phyloP scores from a whole-genome alignment of 2,329 filamentous ascomycete species.

The Teratosphaeria epicoccoides region DNA sequence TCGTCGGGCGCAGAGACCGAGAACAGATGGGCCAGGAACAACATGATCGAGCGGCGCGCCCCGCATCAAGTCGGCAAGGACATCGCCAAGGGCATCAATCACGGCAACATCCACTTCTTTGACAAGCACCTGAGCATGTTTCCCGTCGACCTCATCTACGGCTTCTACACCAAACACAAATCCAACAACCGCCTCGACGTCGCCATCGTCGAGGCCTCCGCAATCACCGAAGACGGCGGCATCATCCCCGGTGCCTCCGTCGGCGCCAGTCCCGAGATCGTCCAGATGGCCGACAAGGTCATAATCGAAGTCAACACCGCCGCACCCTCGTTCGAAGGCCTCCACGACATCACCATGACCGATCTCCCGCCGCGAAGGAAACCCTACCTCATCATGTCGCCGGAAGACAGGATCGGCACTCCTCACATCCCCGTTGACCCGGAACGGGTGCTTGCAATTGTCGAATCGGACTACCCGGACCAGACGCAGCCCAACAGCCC shows the following conservation, averaged over 20 bases:
- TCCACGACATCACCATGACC: slow-evolving; percentile 87
- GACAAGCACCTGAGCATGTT: slow-evolving; percentile 94
- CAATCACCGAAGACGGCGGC: slow-evolving; percentile 79
- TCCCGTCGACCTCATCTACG: slow-evolving; percentile 71
- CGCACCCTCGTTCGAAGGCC: slow-evolving; percentile 71
- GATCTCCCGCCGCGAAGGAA: slow-evolving; percentile 71
- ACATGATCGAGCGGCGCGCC: slow-evolving; percentile 80
- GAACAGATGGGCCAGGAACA: slow-evolving; percentile 76
- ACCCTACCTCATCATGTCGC: slow-evolving; percentile 74
- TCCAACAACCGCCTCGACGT: slow-evolving; percentile 67
- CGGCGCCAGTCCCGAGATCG: slow-evolving; percentile 68
- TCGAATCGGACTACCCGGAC: slow-evolving; percentile 78
- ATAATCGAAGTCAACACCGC: slow-evolving; percentile 89
- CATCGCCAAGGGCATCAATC: slow-evolving; percentile 83
- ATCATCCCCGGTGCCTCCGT: slow-evolving; percentile 81
- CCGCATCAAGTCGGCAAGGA: slow-evolving; percentile 87
- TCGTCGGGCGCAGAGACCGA: slow-evolving; percentile 83
- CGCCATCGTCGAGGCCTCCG: slow-evolving; percentile 68
- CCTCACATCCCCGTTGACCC: slow-evolving; percentile 75
- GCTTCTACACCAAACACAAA: slow-evolving; percentile 66
- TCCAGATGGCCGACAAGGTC: slow-evolving; percentile 88
- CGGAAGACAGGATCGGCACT: slow-evolving; percentile 77
- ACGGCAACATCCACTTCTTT: slow-evolving; percentile 80
- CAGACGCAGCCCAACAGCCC: slow-evolving; percentile 63
- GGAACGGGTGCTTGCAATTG: slow-evolving; percentile 71